Conservation (phyloP, 78 protist genomes). For the Anaeramoeba flamelloides region DNA sequence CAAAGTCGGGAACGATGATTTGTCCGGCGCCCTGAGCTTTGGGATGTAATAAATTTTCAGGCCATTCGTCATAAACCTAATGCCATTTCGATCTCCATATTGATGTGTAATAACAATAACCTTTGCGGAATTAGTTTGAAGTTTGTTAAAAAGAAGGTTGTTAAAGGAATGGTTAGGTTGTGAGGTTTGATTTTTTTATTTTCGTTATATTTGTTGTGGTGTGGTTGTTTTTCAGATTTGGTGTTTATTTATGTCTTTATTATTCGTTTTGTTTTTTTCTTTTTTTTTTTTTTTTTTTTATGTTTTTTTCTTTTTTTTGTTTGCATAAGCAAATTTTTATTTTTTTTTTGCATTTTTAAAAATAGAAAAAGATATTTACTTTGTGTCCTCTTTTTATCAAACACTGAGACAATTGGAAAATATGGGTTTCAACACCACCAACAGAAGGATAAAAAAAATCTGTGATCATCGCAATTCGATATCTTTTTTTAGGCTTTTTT, state of each 20-base stretch:
- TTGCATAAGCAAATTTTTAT: background rate
- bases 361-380: constrained; percentile 8
- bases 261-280: background rate
- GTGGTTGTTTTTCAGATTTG: no score
- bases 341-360: constrained; percentile 2
- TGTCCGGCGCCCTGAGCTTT: background rate
- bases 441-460: constrained; percentile 88
- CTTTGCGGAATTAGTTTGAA: background rate
- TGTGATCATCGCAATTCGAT: constrained; percentile 59
- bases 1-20: constrained; percentile 53
- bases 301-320: background rate
- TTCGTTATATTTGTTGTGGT: no score
- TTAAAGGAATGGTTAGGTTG: no score
- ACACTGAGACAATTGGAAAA: constrained; percentile 66
- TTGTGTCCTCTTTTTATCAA: constrained; percentile 44
- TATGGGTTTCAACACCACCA: constrained; percentile 73
- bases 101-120: constrained; percentile 62
- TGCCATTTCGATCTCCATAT: constrained; percentile 64
- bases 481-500: constrained; percentile 22
- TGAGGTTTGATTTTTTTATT: no score
- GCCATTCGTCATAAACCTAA: constrained; percentile 64
- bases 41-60: constrained; percentile 81
- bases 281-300: background rate
- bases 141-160: no score
- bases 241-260: background rate